A percentile compares a stretch with the other conserved stretches of the same genome.
phyloP scores from a whole-genome alignment of 345 rosid species.

The Draba incana region DNA sequence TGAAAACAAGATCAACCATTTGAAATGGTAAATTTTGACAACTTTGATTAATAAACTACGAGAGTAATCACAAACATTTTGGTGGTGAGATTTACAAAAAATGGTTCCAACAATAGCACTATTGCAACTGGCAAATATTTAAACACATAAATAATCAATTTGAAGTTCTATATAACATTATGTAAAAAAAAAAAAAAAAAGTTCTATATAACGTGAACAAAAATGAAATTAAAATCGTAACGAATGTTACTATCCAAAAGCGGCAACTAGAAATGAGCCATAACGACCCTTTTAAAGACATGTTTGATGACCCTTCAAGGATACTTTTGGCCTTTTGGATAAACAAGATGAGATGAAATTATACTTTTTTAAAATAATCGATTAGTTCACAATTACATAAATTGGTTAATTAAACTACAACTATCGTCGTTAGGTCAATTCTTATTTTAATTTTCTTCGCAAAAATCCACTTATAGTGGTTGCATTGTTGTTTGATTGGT shows the following conservation, averaged over 20 bases:
- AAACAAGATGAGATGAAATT: not conserved
- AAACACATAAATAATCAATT: not conserved
- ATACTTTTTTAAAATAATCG: not conserved
- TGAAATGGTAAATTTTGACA: not conserved
- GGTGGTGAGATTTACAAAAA: conserved; percentile 25
- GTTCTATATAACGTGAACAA: too few species aligned
- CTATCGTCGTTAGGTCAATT: conserved; percentile 36
- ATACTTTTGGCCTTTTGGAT: conserved; percentile 38
- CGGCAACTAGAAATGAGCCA: conserved; percentile 29
- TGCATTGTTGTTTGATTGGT: conserved; percentile 23
- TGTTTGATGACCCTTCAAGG: conserved; percentile 17
- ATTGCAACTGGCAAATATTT: conserved; percentile 10
- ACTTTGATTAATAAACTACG: not conserved
- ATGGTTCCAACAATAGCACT: too few species aligned
- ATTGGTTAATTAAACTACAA: conserved; percentile 16
- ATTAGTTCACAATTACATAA: conserved; percentile 13
- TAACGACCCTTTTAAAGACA: conserved; percentile 22
- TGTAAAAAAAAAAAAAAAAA: too few species aligned
- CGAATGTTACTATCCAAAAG: conserved; percentile 5
- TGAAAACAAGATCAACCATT: too few species aligned
- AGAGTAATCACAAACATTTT: not conserved
- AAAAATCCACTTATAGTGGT: conserved; percentile 23
- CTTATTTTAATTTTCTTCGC: conserved; percentile 17
- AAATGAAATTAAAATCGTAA: conserved; percentile 7
- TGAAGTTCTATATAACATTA: too few species aligned